Base-by-base conservation (phyloP, 2,329 filamentous ascomycete species). In the Fusarium sp. region DNA sequence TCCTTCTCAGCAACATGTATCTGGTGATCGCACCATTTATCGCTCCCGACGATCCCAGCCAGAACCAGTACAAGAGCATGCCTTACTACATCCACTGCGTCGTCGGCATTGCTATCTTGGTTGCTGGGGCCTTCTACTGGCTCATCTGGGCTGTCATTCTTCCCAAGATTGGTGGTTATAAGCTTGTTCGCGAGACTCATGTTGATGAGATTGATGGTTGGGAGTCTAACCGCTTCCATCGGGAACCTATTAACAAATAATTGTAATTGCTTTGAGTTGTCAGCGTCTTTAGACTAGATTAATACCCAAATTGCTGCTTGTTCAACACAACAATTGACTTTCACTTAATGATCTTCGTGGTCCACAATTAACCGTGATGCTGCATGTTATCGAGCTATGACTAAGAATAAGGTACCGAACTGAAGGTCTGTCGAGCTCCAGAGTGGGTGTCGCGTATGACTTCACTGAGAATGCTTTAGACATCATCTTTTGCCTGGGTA, bases 141-240 rank as follows among this genome's bases (percentile, higher is more conserved):
- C 68, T 89, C 9, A 46, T 89, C 11, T 90, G 88, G 88, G 85
- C 87, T 8, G 77, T 85, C 42, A 74, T 89, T 9, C 69, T 89
- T 40, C 88, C 88, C 60, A 85, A 82, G 75, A 68, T 89, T 37
- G 88, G 88, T 19, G 76, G 77, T 0, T 90, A 92, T 75, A 84
- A 88, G 74, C 83, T 93, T 15, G 84, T 89, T 5, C 85, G 87
- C 63, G 87, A 90, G 79, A 84, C 82, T 0, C 79, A 85, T 4
- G 80, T 91, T 12, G 88, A 90, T 68, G 85, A 85, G 0, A 85
- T 88, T 46, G 90, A 92, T 78, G 90, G 90, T 4, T 92, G 90
- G 90, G 89, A 90, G 73, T 83, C 88, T 37, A 88, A 83, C 60
- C 84, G 88, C 5, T 91, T 91, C 75, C 80, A 83, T 5, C 83